Evolutionary conservation across 805 yeast species (phyloP).

Genomic region (Teunomyces pallodes): DNA sequence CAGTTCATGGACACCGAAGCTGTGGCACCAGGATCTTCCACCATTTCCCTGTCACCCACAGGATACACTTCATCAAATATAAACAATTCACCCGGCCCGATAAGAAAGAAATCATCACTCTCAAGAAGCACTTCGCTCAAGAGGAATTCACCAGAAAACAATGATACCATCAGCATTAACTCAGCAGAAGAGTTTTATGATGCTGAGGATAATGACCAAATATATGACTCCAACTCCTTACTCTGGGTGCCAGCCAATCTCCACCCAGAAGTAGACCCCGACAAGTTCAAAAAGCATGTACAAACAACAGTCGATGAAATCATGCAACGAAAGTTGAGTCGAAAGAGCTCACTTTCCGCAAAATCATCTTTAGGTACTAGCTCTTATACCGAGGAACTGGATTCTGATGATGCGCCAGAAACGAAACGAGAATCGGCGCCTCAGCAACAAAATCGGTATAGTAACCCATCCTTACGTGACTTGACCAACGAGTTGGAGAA

Average conservation of each 20-base stretch:
- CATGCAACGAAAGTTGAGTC: slow-evolving; percentile 35
- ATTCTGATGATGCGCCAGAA: neutral
- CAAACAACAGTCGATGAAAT: slow-evolving; percentile 55
- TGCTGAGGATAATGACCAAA: slow-evolving; percentile 19
- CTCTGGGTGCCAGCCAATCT: slow-evolving; percentile 95
- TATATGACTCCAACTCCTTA: slow-evolving; percentile 37
- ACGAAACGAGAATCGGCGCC: slow-evolving; percentile 5
- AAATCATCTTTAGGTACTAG: slow-evolving; percentile 12
- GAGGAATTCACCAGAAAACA: slow-evolving; percentile 1
- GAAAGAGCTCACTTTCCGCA: slow-evolving; percentile 25
- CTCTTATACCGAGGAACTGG: slow-evolving; percentile 2
- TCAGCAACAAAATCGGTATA: slow-evolving; percentile 12
- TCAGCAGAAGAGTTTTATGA: slow-evolving; percentile 15
- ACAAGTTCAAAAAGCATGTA: slow-evolving; percentile 69
- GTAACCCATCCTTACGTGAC: slow-evolving; percentile 65
- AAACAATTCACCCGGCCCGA: neutral
- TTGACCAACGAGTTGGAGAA: slow-evolving; percentile 73
- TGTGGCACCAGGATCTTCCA: slow-evolving; percentile 1
- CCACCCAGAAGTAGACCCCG: slow-evolving; percentile 95
- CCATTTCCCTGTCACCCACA: neutral
- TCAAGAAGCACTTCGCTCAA: slow-evolving; percentile 1
- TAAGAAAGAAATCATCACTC: neutral
- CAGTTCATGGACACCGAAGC: slow-evolving; percentile 5
- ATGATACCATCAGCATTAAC: slow-evolving; percentile 4
- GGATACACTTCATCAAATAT: slow-evolving; percentile 1